These are phyloP conservation scores for Solidago caesia DNA, from an alignment of 129 eudicot species.

Conservation along the genomic window DNA sequence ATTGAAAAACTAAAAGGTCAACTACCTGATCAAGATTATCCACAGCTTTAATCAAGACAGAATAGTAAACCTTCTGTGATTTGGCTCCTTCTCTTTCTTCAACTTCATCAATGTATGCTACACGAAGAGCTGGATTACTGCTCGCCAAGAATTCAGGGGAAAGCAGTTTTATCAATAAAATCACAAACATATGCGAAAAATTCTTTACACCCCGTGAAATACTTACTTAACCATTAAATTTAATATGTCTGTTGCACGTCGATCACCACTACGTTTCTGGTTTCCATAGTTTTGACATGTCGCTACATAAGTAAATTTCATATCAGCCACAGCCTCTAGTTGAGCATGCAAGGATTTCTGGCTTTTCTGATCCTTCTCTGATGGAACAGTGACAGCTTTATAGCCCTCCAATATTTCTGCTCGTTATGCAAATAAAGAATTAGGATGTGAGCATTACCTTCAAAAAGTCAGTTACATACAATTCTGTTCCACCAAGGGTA, in stretches of 20 bases:
- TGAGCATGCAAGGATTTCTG: slow-evolving; percentile 82
- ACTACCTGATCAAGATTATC: slow-evolving; percentile 96
- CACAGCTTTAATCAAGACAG: slow-evolving; percentile 89
- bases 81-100: slow-evolving; percentile 87
- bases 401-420: slow-evolving; percentile 93
- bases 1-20: slow-evolving; percentile 13
- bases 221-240: slow-evolving; percentile 98
- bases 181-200: not conserved
- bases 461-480: slow-evolving; percentile 5
- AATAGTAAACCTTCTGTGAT: slow-evolving; percentile 81
- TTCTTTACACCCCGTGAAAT: slow-evolving; percentile 2
- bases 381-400: slow-evolving; percentile 62
- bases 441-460: slow-evolving; percentile 27
- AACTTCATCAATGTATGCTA: slow-evolving; percentile 97
- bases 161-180: slow-evolving; percentile 9
- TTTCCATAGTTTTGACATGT: slow-evolving; percentile 97
- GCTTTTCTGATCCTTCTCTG: slow-evolving; percentile 82
- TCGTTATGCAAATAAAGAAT: slow-evolving; percentile 29
- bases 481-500: slow-evolving; percentile 5
- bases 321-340: slow-evolving; percentile 91
- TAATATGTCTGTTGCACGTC: slow-evolving; percentile 96
- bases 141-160: slow-evolving; percentile 17
- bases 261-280: slow-evolving; percentile 97
- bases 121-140: slow-evolving; percentile 97
- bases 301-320: slow-evolving; percentile 97